These are phyloP conservation scores for Boechera stricta DNA, from an alignment of 345 rosid genomes.

Conservation along the genomic window DNA sequence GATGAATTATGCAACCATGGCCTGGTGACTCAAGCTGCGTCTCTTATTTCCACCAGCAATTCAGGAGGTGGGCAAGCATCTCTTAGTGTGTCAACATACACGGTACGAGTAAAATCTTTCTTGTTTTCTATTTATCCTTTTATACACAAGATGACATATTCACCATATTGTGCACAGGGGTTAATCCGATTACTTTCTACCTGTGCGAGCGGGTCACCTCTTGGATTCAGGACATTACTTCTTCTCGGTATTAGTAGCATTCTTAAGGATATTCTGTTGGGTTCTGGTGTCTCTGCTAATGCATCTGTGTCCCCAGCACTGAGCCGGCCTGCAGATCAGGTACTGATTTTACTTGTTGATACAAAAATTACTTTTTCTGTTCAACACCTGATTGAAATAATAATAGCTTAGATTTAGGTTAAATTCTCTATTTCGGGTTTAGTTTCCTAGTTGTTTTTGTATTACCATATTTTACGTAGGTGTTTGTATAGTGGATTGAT, in stretches of 20 bases:
- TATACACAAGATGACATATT: conserved; percentile 37
- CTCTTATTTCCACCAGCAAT: conserved; percentile 92
- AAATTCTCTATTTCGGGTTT: background rate
- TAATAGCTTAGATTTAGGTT: conserved; percentile 8
- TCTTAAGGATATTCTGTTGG: conserved; percentile 87
- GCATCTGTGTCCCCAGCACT: conserved; percentile 87
- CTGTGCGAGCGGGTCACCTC: conserved; percentile 97
- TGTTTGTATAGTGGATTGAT: conserved; percentile 27
- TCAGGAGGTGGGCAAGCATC: conserved; percentile 98
- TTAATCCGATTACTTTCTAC: conserved; percentile 93
- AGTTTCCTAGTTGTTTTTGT: conserved; percentile 17
- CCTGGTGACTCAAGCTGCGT: conserved; percentile 92
- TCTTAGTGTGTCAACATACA: conserved; percentile 85
- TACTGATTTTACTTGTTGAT: conserved; percentile 38
- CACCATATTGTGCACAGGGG: conserved; percentile 65
- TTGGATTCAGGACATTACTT: conserved; percentile 91
- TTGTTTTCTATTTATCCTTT: background rate
- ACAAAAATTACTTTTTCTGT: background rate
- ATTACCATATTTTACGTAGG: background rate
- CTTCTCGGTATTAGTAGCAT: conserved; percentile 94
- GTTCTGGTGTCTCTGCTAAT: conserved; percentile 84
- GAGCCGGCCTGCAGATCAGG: conserved; percentile 98
- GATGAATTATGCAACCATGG: conserved; percentile 98
- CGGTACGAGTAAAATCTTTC: conserved; percentile 55
- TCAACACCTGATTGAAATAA: background rate